Evolutionary conservation across 441 rosid genomes (phyloP), one percentile per base, ranked within the genome.

Genomic region (Omphalea diandra): DNA sequence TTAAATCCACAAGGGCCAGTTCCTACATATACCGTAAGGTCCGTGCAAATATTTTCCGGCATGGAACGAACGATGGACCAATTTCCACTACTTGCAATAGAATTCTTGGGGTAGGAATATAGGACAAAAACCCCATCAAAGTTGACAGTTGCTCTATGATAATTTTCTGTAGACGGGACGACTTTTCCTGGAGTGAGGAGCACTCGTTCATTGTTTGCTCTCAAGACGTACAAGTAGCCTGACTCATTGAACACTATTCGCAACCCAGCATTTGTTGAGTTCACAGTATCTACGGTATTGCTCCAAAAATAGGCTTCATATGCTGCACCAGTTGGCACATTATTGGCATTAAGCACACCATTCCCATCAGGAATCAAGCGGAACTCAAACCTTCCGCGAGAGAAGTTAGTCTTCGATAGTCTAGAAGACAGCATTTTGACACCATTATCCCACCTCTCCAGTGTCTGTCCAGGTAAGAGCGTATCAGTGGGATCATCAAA

Each of bases 401-500:
- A 70, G 65, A 72, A 85, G 61, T 76, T 63, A 31, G 71, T 63
- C 31, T 71, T 76, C 3, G 60, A 7, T 9, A 29, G 72, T 3
- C 64, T 27, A 38, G 75, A 81, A 54, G 40, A 66, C 31, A 85
- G 73, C 3, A 3, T 17, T 50, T 38, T 20, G 2, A 32, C 70
- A 0, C 14, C 56, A 2, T 0, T 44, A 6, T 41, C 55, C 29
- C 83, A 8, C 17, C 3, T 44, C 11, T 47, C 46, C 36, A 85
- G 8, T n/a, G 3, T 68, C 61, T 87, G 91, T 0, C 62, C 47
- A 0, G 86, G 89, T 57, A 87, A 66, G 49, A 87, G 54, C 8
- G 86, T 85, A 32, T 87, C 82, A 0, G 78, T 73, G 9, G 85
- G 91, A 60, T 72, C 32, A 4, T 78, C 67, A 70, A 87, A 85